A percentile compares a stretch with the other conserved stretches of the same genome.
These are phyloP conservation scores for Plasmodium gallinaceum DNA, from an alignment of 169 alveolate species.

Conservation along the genomic window DNA sequence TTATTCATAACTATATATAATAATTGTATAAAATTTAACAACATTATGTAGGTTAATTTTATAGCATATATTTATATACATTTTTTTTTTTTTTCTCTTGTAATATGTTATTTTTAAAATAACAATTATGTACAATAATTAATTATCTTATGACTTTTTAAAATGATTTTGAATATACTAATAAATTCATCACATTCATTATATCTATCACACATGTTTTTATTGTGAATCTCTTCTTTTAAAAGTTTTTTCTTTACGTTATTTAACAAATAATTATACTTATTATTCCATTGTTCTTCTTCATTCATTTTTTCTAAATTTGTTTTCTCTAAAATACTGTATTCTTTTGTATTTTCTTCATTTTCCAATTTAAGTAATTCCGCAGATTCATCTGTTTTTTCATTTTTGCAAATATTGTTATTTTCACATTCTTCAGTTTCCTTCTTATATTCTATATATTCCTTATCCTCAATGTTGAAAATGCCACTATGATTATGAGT, in stretches of 20 bases:
- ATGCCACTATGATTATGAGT: conserved; percentile 47
- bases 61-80: background rate
- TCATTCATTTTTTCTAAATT: conserved; percentile 40
- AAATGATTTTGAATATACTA: conserved; percentile 23
- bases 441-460: background rate
- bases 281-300: conserved; percentile 43
- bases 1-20: too few relatives aligned
- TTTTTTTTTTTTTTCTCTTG: background rate
- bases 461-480: background rate
- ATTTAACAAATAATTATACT: conserved; percentile 16
- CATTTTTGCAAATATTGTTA: background rate
- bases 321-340: conserved; percentile 32
- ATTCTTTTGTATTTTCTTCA: conserved; percentile 58
- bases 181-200: conserved; percentile 55
- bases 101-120: background rate
- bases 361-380: conserved; percentile 38
- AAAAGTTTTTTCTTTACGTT: conserved; percentile 13
- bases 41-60: too few relatives aligned
- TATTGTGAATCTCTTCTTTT: background rate
- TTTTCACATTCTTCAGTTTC: background rate
- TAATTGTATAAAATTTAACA: too few relatives aligned
- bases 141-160: conserved; percentile 25
- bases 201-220: background rate
- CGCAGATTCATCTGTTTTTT: background rate
- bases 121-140: conserved; percentile 32